These are phyloP conservation scores for Sphaerulina populicola DNA, from an alignment of 2,329 filamentous ascomycete species.

Conservation along the genomic window DNA sequence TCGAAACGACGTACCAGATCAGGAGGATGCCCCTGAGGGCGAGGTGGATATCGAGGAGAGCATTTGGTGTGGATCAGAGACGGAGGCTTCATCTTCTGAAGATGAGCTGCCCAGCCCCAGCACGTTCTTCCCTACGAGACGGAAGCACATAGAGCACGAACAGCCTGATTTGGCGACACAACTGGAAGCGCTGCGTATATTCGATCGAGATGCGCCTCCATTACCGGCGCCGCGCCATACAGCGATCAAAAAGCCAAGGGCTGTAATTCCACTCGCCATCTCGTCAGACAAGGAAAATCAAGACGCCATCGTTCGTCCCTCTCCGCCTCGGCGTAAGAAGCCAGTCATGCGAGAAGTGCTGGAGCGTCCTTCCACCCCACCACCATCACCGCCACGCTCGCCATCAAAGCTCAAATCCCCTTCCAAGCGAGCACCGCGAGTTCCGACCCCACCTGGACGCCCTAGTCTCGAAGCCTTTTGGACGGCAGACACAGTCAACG, in stretches of 20 bases:
- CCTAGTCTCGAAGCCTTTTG: constrained; percentile 53
- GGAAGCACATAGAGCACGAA: constrained; percentile 2
- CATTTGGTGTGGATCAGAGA: constrained; percentile 29
- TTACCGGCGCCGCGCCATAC: background rate
- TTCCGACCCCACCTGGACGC: constrained; percentile 49
- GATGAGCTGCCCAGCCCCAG: constrained; percentile 26
- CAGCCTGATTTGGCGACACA: constrained; percentile 10
- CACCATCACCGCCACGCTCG: constrained; percentile 39
- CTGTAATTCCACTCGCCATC: background rate
- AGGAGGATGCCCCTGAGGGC: constrained; percentile 1
- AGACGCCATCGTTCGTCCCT: constrained; percentile 21
- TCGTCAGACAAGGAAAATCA: constrained; percentile 30
- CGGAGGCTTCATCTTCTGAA: constrained; percentile 20
- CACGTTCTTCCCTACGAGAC: constrained; percentile 20
- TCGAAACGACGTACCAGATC: background rate
- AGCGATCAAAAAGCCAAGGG: background rate
- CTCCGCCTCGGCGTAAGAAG: constrained; percentile 22
- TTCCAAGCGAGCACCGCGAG: constrained; percentile 38
- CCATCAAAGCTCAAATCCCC: constrained; percentile 41
- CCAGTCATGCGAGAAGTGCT: constrained; percentile 5
- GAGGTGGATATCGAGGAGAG: constrained; percentile 31
- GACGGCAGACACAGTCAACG: constrained; percentile 51
- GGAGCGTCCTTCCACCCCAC: constrained; percentile 32
- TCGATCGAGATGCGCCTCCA: constrained; percentile 10
- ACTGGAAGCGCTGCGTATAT: constrained; percentile 16